Base-by-base conservation (phyloP, 495 filamentous ascomycete genomes). In the Penicillium fimorum region DNA sequence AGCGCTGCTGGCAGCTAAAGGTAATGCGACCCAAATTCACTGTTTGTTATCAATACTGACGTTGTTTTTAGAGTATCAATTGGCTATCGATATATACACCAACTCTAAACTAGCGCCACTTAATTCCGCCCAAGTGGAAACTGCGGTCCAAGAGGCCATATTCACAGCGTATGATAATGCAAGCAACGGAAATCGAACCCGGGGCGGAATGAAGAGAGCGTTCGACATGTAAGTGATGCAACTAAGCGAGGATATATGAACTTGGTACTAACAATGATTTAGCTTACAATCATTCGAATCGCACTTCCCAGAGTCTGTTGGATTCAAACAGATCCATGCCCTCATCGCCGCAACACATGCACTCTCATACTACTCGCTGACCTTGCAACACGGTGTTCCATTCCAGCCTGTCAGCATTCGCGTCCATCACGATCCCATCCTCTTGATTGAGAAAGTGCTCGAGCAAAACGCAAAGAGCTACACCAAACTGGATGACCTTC, bases 371-470 rank as follows among this genome's bases (percentile, higher is more conserved):
- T 97, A 96, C 73, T 88, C 89, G 5, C 79, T 98, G 7, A 92
- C 88, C 0, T 76, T 97, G 8, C 91, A 95, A 61, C 92, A 95
- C 67, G 91, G 91, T 38, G 88, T 96, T 56, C 92, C 92, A 0
- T 96, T 97, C 59, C 89, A 89, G 32, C 94, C 94, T 2, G 91
- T 96, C 50, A 89, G 88, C 60, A 86, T 98, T 35, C 87, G 94
- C 6, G 88, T 93, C 3, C 90, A 93, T 62, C 67, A 81, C 4
- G 93, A 98, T 66, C 95, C 94, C 1, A 76, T 96, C 30, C 87
- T 86, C 2, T 82, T 98, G 53, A 77, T 97, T 49, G 83, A 82
- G 59, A 96, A 89, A 61, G 85, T 97, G 2, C 84, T 98, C 15
- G 86, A 92, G 45, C 92, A 96, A 57, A 98, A 97, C 59, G 73